Evolutionary conservation across 2,329 filamentous ascomycete genomes (phyloP).

Genomic region (Fusarium redolens): DNA sequence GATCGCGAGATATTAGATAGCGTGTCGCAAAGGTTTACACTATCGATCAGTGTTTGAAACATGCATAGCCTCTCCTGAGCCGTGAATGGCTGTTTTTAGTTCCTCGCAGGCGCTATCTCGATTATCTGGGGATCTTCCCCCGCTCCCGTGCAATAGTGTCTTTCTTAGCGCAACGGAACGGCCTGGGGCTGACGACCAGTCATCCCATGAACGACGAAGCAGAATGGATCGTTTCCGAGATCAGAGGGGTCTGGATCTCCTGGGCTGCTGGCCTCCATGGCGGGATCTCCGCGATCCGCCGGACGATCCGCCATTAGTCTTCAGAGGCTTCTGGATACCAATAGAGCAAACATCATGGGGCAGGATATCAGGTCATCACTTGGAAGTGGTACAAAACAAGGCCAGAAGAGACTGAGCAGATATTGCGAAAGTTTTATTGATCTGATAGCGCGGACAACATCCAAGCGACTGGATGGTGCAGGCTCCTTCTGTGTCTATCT

Average conservation of each 20-base stretch:
- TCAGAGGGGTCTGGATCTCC: no score
- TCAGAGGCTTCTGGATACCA: accelerated
- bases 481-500: no score
- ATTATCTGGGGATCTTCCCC: neutral
- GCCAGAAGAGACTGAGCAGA: neutral
- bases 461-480: no score
- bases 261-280: accelerated
- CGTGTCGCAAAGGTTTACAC: accelerated
- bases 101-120: neutral
- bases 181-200: neutral
- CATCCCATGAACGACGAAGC: no score
- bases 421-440: neutral
- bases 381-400: accelerated
- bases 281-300: neutral
- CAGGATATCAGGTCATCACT: accelerated
- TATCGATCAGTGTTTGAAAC: accelerated
- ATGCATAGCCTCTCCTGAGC: accelerated
- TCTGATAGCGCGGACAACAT: accelerated
- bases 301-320: neutral
- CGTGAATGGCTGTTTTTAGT: neutral
- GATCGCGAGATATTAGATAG: neutral
- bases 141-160: neutral
- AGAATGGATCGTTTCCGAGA: no score
- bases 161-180: neutral
- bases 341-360: neutral